These are phyloP conservation scores for Graphiopsis chlorocephala DNA, from an alignment of 2,329 filamentous ascomycete genomes.

Conservation along the genomic window DNA sequence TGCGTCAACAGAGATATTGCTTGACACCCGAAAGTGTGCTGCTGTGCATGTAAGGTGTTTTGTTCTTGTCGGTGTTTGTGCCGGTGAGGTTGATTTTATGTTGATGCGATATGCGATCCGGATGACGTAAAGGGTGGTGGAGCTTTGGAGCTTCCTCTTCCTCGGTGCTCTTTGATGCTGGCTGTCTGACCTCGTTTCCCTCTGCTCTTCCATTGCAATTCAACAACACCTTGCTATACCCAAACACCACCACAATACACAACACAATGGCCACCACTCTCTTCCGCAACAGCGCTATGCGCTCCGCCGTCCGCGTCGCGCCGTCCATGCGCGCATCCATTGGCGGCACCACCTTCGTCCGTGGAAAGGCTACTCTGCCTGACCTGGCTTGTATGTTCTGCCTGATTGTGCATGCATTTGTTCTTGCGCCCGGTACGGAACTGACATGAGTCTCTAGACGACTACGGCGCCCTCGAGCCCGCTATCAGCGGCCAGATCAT, in stretches of 20 bases:
- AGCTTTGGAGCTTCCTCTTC: not conserved
- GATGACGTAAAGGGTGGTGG: not conserved
- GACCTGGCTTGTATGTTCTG: slow-evolving; percentile 69
- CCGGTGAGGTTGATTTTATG: too few species aligned
- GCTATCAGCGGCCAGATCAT: slow-evolving; percentile 86
- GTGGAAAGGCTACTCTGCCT: slow-evolving; percentile 88
- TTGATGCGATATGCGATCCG: not conserved
- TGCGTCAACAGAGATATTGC: not conserved
- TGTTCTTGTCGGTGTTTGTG: not conserved
- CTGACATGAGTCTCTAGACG: slow-evolving; percentile 57
- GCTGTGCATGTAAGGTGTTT: not conserved
- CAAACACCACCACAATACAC: not conserved
- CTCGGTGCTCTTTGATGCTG: not conserved
- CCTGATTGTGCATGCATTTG: slow-evolving; percentile 11
- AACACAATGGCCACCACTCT: slow-evolving; percentile 71
- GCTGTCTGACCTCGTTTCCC: not conserved
- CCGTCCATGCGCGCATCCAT: slow-evolving; percentile 59
- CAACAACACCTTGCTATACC: slow-evolving; percentile 15
- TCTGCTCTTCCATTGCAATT: not conserved
- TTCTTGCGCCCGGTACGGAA: not conserved
- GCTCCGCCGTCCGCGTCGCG: slow-evolving; percentile 68
- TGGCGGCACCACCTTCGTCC: slow-evolving; percentile 71
- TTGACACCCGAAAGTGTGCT: not conserved
- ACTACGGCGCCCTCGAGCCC: slow-evolving; percentile 91
- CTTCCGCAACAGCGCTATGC: slow-evolving; percentile 67